Evolutionary conservation across 768 basidiomycete genomes (phyloP).

Genomic region (Termitomyces heimii): DNA sequence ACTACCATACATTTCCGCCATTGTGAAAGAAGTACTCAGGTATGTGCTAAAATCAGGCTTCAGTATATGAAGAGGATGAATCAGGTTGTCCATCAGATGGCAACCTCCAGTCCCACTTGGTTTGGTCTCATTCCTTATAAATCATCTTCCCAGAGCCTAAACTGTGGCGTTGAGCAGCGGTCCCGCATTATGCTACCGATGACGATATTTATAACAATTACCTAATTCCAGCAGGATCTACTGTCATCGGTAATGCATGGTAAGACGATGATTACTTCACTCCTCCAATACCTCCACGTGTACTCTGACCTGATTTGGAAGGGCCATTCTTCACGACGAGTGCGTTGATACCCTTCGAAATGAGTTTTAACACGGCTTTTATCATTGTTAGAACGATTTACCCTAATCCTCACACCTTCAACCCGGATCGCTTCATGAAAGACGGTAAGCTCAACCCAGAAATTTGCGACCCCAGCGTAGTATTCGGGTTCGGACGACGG

Average conservation of each 20-base stretch:
- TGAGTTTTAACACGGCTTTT: not conserved
- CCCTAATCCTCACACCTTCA: slow-evolving; percentile 24
- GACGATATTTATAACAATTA: slow-evolving; percentile 31
- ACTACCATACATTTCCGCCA: slow-evolving; percentile 26
- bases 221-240: slow-evolving; percentile 25
- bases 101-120: slow-evolving; percentile 19
- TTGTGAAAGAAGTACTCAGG: slow-evolving; percentile 25
- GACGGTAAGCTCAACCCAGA: slow-evolving; percentile 13
- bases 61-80: not conserved
- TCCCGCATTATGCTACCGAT: slow-evolving; percentile 21
- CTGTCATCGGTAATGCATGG: slow-evolving; percentile 27
- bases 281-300: not conserved
- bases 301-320: slow-evolving; percentile 6
- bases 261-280: slow-evolving; percentile 5
- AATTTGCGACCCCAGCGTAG: slow-evolving; percentile 10
- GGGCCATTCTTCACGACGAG: slow-evolving; percentile 29
- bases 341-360: not conserved
- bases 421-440: slow-evolving; percentile 32
- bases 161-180: slow-evolving; percentile 12
- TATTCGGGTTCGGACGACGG: slow-evolving; percentile 19
- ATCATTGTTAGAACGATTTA: slow-evolving; percentile 13
- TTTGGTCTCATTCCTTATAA: not conserved
- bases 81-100: slow-evolving; percentile 12
- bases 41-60: not conserved
- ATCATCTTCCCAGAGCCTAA: not conserved